These are phyloP conservation scores for Hamigera avellanea DNA, from an alignment of 495 filamentous ascomycete species.

Conservation along the genomic window DNA sequence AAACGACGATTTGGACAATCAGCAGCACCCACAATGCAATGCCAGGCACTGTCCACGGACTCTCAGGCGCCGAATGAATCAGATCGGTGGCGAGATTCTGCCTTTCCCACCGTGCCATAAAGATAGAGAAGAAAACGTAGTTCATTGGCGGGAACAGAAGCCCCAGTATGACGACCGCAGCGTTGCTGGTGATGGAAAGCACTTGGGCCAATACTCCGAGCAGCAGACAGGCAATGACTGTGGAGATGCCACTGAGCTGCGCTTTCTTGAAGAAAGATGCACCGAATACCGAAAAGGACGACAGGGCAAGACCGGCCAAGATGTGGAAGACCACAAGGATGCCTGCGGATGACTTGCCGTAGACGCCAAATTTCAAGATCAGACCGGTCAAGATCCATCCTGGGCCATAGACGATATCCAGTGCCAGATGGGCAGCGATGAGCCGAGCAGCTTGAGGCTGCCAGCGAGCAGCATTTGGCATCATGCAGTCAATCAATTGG, in stretches of 20 bases:
- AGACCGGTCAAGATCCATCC: slow-evolving; percentile 59
- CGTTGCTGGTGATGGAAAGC: slow-evolving; percentile 39
- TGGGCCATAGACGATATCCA: slow-evolving; percentile 54
- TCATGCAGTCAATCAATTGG: slow-evolving; percentile 72
- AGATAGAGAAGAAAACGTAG: slow-evolving; percentile 59
- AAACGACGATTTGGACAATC: slow-evolving; percentile 60
- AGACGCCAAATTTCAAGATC: slow-evolving; percentile 50
- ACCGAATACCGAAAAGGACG: slow-evolving; percentile 58
- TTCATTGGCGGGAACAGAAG: slow-evolving; percentile 69
- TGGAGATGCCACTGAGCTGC: slow-evolving; percentile 63
- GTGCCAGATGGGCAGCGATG: slow-evolving; percentile 54
- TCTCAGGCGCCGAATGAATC: slow-evolving; percentile 41
- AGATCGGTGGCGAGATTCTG: slow-evolving; percentile 43
- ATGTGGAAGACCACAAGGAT: slow-evolving; percentile 54
- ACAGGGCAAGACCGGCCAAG: slow-evolving; percentile 50
- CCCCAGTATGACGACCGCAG: slow-evolving; percentile 47
- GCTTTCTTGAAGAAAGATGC: slow-evolving; percentile 66
- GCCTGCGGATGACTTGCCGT: slow-evolving; percentile 43
- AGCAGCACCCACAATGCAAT: slow-evolving; percentile 59
- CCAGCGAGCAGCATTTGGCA: slow-evolving; percentile 54
- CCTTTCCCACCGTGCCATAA: slow-evolving; percentile 56
- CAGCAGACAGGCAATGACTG: slow-evolving; percentile 51
- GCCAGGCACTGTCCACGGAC: slow-evolving; percentile 49
- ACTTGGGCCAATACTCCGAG: slow-evolving; percentile 62
- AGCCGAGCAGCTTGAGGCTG: slow-evolving; percentile 57